A percentile compares a stretch with the other conserved stretches of the same genome.
These are phyloP conservation scores for Aristolochia contorta DNA, from an alignment of 164 flowering plant genomes.

Conservation along the genomic window DNA sequence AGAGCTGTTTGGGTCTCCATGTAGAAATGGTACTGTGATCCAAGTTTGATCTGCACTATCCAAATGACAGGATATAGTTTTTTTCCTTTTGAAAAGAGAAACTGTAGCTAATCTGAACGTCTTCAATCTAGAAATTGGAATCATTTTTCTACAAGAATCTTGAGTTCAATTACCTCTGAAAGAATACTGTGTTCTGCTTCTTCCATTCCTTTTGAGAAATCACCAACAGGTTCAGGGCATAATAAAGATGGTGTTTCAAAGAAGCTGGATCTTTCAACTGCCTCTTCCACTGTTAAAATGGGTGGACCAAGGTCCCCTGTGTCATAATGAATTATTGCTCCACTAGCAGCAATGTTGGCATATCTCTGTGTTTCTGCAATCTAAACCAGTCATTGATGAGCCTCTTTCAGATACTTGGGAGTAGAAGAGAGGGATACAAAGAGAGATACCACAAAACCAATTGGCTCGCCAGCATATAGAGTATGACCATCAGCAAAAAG, in stretches of 20 bases:
- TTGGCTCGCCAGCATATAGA: conserved; percentile 53
- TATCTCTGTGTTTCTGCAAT: conserved; percentile 76
- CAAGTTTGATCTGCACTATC: conserved; percentile 51
- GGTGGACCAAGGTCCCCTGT: conserved; percentile 55
- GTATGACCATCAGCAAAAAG: conserved; percentile 70
- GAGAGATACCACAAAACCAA: conserved; percentile 65
- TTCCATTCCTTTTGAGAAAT: conserved; percentile 67
- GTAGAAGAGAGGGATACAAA: not conserved
- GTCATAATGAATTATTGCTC: conserved; percentile 59
- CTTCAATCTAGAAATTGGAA: too few species aligned
- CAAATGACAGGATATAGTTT: conserved; percentile 1
- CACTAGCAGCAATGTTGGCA: conserved; percentile 68
- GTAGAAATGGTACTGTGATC: conserved; percentile 81
- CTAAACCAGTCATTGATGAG: conserved; percentile 21
- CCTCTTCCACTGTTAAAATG: conserved; percentile 85
- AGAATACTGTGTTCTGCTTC: conserved; percentile 78
- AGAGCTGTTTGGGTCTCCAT: conserved; percentile 93
- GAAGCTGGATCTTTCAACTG: conserved; percentile 72
- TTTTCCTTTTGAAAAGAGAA: too few species aligned
- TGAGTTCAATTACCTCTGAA: conserved; percentile 39
- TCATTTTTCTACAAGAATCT: too few species aligned
- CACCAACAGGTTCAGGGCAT: conserved; percentile 51
- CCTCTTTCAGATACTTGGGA: too few species aligned
- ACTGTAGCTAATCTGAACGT: too few species aligned
- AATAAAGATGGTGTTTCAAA: conserved; percentile 61